Percentiles rank a stretch among this genome's conserved stretches.
Evolutionary conservation across 2,329 filamentous ascomycete species (phyloP).

Genomic region (Monilinia laxa): DNA sequence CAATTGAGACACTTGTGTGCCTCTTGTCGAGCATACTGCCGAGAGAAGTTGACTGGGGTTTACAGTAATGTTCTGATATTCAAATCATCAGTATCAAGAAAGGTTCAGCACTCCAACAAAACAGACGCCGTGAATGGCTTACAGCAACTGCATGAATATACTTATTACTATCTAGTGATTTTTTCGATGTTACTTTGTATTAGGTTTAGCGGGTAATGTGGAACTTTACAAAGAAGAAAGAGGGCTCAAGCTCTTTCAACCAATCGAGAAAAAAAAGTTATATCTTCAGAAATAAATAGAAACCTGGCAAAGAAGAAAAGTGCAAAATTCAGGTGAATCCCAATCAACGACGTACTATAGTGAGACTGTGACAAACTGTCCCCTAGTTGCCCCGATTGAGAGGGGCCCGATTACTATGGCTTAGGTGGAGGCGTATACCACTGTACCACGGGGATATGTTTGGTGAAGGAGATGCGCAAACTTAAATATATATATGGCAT

Average conservation of each 20-base stretch:
- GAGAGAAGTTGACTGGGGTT: neutral
- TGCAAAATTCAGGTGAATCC: neutral
- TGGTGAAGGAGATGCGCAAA: neutral
- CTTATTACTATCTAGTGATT: neutral
- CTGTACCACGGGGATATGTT: conserved; percentile 6
- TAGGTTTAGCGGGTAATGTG: neutral
- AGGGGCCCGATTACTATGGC: neutral
- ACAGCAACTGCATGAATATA: neutral
- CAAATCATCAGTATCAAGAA: neutral
- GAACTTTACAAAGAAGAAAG: neutral
- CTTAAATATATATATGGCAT: neutral
- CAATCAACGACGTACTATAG: neutral
- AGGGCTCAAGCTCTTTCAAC: neutral
- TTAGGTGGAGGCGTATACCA: neutral
- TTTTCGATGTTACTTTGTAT: neutral
- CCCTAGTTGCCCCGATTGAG: neutral
- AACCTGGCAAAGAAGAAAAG: neutral
- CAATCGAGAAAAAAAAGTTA: neutral
- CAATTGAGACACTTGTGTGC: neutral
- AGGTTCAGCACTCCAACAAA: neutral
- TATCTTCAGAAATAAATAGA: neutral
- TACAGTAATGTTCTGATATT: neutral
- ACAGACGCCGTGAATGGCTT: accelerated
- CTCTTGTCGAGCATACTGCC: neutral
- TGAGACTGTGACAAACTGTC: neutral